phyloP scores from a whole-genome alignment of 2,329 filamentous ascomycete species.

The Grosmannia clavigera region DNA sequence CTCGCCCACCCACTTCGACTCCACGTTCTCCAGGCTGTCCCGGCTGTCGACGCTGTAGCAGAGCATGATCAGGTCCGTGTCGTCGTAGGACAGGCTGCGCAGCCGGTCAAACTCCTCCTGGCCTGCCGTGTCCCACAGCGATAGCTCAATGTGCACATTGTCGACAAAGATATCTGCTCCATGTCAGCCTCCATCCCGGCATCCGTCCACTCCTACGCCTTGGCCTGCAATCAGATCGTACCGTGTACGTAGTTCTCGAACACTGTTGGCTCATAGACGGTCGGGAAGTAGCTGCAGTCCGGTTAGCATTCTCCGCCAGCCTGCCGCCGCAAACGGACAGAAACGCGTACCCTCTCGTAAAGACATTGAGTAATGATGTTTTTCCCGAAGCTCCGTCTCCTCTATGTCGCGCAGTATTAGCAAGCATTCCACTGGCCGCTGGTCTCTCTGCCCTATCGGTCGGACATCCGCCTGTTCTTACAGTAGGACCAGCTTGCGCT shows the following conservation, averaged over 20 bases:
- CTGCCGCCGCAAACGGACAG: neutral
- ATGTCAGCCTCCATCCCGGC: neutral
- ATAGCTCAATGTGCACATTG: constrained; percentile 90
- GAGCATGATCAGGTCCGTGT: constrained; percentile 97
- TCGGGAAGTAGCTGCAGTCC: constrained; percentile 71
- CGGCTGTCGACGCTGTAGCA: constrained; percentile 96
- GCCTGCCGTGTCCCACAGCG: constrained; percentile 94
- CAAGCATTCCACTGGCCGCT: neutral
- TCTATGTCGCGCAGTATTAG: constrained; percentile 31
- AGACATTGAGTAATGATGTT: constrained; percentile 93
- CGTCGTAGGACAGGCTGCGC: constrained; percentile 84
- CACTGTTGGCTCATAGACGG: constrained; percentile 95
- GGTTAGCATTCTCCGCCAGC: neutral
- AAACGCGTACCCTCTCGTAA: constrained; percentile 74
- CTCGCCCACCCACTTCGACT: constrained; percentile 96
- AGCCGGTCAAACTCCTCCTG: constrained; percentile 98
- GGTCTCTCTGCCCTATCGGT: constrained; percentile 10
- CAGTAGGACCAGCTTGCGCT: constrained; percentile 94
- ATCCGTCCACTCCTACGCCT: neutral
- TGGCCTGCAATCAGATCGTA: constrained; percentile 49
- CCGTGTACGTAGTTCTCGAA: constrained; percentile 99
- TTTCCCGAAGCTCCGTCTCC: constrained; percentile 96
- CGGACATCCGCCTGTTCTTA: constrained; percentile 31
- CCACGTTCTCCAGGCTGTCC: constrained; percentile 94
- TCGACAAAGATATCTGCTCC: constrained; percentile 88